Base-by-base conservation (phyloP, 495 filamentous ascomycete genomes). In the Mytilinidion resinicola region DNA sequence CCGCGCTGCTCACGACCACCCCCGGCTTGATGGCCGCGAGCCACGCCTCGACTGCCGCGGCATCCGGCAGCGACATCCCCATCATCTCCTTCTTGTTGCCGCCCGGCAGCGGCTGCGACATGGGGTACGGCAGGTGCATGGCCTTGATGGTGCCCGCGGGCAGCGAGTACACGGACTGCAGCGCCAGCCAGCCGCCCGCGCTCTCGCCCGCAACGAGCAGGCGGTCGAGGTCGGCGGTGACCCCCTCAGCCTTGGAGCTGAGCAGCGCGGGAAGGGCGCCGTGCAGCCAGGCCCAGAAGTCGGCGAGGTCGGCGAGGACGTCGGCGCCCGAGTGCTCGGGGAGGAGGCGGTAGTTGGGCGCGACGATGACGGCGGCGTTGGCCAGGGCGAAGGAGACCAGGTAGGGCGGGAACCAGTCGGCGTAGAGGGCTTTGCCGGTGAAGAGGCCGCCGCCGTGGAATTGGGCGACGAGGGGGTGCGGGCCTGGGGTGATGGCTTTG, bases 291-390 rank as follows among this genome's bases (percentile, higher is more conserved):
- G 63, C 56, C 78, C 77, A 81, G 65, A 81, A 79, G 56, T 77
- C 73, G 20, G 69, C 62, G 4, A 82, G 42, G 59, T 83, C 80
- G 15, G 72, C 63, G 51, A 78, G 68, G 57, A 79, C 72, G n/a
- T 80, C 73, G 15, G 67, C 37, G 36, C 77, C 76, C 15, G 61
- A 78, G 30, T 73, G 63, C 53, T 81, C 77, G 33, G 80, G 79
- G 9, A 79, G 37, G 19, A 83, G 72, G 10, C 78, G 78, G 71
- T 83, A 80, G 67, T 81, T 75, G 9, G 73, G 66, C 1, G 71
- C 62, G 10, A 78, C 60, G 21, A 77, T 73, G 8, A 79, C 69
- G 15, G 78, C 78, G 35, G 25, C 4, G 39, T 56, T 55, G 25
- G 57, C 17, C 4, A 41, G 47, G 30, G 54, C 20, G 51, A 67